Conservation (phyloP, 768 basidiomycete genomes). For the Collybia sp. region DNA sequence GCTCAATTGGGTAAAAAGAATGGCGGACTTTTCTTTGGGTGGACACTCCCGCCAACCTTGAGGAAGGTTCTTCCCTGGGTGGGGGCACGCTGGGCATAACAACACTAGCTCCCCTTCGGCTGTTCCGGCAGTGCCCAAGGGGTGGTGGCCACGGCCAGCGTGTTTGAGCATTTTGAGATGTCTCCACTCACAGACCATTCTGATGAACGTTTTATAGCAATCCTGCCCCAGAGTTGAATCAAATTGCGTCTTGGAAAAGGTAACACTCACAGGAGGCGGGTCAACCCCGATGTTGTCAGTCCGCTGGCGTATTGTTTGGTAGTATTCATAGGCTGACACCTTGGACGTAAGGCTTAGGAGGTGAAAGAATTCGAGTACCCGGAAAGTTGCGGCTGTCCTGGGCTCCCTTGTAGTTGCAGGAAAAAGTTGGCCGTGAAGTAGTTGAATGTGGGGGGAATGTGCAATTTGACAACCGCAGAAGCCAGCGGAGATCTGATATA, state of each 20-base stretch:
- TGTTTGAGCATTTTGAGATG: slow-evolving; percentile 18
- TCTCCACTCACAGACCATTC: slow-evolving; percentile 13
- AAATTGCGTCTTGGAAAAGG: background rate
- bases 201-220: slow-evolving; percentile 10
- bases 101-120: slow-evolving; percentile 16
- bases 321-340: slow-evolving; percentile 23
- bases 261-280: slow-evolving; percentile 12
- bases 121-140: slow-evolving; percentile 13
- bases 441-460: slow-evolving; percentile 8
- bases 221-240: slow-evolving; percentile 1
- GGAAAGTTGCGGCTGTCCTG: slow-evolving; percentile 20
- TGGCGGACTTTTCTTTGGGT: no score
- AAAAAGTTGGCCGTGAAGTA: slow-evolving; percentile 14
- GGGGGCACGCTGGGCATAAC: slow-evolving; percentile 21
- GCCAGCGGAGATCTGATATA: slow-evolving; percentile 10
- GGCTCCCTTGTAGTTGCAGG: slow-evolving; percentile 12
- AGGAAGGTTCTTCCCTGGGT: no score
- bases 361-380: slow-evolving; percentile 19
- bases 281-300: slow-evolving; percentile 22
- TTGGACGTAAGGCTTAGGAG: slow-evolving; percentile 21
- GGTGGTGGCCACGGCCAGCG: slow-evolving; percentile 16
- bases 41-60: no score
- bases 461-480: slow-evolving; percentile 11
- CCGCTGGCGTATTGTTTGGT: slow-evolving; percentile 12
- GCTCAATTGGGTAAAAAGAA: no score